Base-by-base conservation (phyloP, 805 yeast genomes). In the Candida anglica region DNA sequence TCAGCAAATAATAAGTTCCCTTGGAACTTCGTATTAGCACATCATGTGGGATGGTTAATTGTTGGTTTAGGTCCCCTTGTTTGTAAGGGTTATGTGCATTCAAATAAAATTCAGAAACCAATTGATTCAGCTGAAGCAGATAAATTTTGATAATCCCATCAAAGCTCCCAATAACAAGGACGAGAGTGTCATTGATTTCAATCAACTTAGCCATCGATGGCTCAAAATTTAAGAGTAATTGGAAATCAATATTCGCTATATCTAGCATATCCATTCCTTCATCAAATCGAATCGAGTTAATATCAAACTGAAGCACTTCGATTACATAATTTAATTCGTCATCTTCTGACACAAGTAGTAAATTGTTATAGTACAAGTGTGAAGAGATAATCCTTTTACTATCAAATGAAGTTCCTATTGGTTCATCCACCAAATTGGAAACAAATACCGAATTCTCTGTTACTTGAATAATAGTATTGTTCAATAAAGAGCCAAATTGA, bases 391-490 rank as follows among this genome's bases (percentile, higher is more conserved):
- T 8, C 11, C 20, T 15, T 14, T 22, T 25, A n/a, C 17, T 27
- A 10, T 11, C n/a, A 18, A 32, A 32, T 3, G 6, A n/a, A 15
- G 27, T 14, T 5, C 21, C 17, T n/a, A 9, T 10, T 15, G 31
- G 11, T 8, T 23, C 23, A n/a, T n/a, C n/a, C 23, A 11, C 23
- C 10, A 59, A 41, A 36, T 58, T 40, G 2, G 61, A 40, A 14
- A 60, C 27, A 3, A 45, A 31, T 5, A 62, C 36, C 2, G 40
- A 28, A 13, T 22, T 32, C 2, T 54, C 38, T 2, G 62, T 51
- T 16, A 63, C 42, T 37, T 65, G 69, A 4, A 60, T 34, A 8
- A 53, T 27, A 3, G 35, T 34, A 3, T 44, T 50, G 5, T 39
- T 34, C 3, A 37, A 15, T 24, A 48, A 34, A 10, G 30, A 30